Evolutionary conservation across 2,329 filamentous ascomycete genomes (phyloP).

Genomic region (Xylariaceae sp.): DNA sequence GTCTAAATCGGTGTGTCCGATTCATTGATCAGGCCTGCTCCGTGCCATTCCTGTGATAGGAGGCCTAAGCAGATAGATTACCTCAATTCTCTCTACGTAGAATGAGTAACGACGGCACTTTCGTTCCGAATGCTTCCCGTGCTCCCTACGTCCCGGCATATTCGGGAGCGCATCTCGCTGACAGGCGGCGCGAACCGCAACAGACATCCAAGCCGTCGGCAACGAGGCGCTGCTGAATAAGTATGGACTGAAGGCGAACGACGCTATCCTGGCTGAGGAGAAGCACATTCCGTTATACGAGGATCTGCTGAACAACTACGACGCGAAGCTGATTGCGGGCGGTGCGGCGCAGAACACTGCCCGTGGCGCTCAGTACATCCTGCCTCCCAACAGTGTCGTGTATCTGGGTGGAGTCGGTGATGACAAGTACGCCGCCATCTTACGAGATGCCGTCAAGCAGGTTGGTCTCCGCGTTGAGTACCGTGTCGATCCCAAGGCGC

Average conservation of each 20-base stretch:
- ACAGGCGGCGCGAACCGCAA: slow-evolving; percentile 7
- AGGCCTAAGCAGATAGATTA: not conserved
- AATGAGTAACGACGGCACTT: not conserved
- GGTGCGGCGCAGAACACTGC: slow-evolving; percentile 97
- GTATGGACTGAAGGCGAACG: slow-evolving; percentile 91
- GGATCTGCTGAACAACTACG: slow-evolving; percentile 85
- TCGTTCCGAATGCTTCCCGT: not conserved
- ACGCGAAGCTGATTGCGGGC: slow-evolving; percentile 91
- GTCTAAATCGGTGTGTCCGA: slow-evolving; percentile 28
- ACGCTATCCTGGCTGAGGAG: slow-evolving; percentile 92
- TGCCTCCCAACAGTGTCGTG: slow-evolving; percentile 81
- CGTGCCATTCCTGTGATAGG: not conserved
- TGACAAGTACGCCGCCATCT: slow-evolving; percentile 90
- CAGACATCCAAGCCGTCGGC: slow-evolving; percentile 87
- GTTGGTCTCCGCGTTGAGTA: slow-evolving; percentile 93
- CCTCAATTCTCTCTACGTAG: not conserved
- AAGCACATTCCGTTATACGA: slow-evolving; percentile 89
- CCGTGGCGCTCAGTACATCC: slow-evolving; percentile 92
- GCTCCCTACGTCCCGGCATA: not conserved
- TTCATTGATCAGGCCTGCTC: slow-evolving; percentile 17
- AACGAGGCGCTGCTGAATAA: slow-evolving; percentile 82
- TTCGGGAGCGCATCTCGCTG: slow-evolving; percentile 7
- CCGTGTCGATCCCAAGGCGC: slow-evolving; percentile 76
- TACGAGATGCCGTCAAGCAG: slow-evolving; percentile 78
- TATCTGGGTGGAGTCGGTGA: slow-evolving; percentile 92